Evolutionary conservation across 2,329 filamentous ascomycete genomes (phyloP).

Genomic region (Ophiostoma piceae): DNA sequence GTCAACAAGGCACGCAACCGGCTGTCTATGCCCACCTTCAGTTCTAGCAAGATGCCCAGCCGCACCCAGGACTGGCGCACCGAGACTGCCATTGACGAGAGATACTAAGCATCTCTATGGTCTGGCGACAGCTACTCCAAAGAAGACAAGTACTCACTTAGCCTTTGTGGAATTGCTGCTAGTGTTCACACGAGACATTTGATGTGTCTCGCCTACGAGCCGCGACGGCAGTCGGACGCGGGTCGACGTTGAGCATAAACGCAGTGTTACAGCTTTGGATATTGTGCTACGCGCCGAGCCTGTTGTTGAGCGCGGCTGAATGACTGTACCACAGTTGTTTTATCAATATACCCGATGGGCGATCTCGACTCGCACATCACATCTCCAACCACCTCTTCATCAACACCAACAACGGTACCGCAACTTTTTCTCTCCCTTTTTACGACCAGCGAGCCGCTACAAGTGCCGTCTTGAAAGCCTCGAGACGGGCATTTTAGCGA

Average conservation of each 20-base stretch:
- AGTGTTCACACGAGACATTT: background rate
- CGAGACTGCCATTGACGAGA: conserved; percentile 25
- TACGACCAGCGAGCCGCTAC: conserved; percentile 5
- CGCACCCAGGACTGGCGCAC: conserved; percentile 40
- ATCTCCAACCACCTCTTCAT: background rate
- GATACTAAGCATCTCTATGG: background rate
- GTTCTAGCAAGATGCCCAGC: conserved; percentile 39
- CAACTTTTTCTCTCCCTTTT: background rate
- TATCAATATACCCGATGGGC: background rate
- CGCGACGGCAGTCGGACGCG: background rate
- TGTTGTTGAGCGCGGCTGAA: background rate
- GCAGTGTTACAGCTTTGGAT: background rate
- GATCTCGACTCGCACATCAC: background rate
- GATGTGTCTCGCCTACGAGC: background rate
- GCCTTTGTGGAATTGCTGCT: background rate
- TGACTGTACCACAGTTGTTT: background rate
- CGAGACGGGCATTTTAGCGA: background rate
- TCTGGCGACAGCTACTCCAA: background rate
- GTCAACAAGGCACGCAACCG: conserved; percentile 42
- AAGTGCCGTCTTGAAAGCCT: background rate
- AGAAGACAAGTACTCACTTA: background rate
- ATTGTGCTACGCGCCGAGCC: background rate
- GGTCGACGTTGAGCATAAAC: background rate
- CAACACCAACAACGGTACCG: background rate
- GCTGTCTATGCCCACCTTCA: conserved; percentile 54